Evolutionary conservation across 805 yeast species (phyloP).

Genomic region (Sungouiella thailandica): DNA sequence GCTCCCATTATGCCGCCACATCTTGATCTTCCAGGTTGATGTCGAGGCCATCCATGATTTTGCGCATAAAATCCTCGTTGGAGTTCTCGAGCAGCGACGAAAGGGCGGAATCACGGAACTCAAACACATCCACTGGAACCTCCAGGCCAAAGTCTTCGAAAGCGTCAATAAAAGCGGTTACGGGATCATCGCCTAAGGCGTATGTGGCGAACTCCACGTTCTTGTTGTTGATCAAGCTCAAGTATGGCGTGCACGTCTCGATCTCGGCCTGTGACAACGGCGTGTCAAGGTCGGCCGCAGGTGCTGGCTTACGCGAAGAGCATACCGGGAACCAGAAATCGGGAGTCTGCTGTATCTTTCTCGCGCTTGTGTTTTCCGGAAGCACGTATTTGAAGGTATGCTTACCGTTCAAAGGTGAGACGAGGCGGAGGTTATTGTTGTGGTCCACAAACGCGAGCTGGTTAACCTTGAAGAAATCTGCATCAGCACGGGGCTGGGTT

Average conservation of each 20-base stretch:
- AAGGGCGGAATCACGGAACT: conserved; percentile 1
- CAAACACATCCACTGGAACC: conserved; percentile 14
- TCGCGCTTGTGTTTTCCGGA: conserved; percentile 18
- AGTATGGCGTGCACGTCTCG: conserved; percentile 45
- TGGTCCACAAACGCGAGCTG: conserved; percentile 33
- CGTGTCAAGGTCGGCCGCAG: conserved; percentile 6
- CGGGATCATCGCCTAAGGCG: conserved; percentile 13
- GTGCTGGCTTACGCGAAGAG: neutral
- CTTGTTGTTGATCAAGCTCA: conserved; percentile 25
- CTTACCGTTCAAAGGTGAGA: conserved; percentile 35
- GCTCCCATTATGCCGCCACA: too few relatives aligned
- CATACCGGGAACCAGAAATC: neutral
- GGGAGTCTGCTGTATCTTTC: too few relatives aligned
- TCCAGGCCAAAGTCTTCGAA: conserved; percentile 24
- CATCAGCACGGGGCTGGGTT: neutral
- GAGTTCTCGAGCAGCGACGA: neutral
- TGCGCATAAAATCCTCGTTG: conserved; percentile 5
- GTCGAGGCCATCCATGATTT: conserved; percentile 9
- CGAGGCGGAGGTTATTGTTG: conserved; percentile 24
- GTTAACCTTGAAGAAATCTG: conserved; percentile 10
- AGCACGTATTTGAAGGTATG: conserved; percentile 37
- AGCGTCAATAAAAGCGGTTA: conserved; percentile 14
- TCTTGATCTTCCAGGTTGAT: conserved; percentile 5
- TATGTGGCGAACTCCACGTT: conserved; percentile 29
- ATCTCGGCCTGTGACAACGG: conserved; percentile 51